A percentile compares a stretch with the other conserved stretches of the same genome.
These are phyloP conservation scores for Eremothecium cymbalariae DNA, from an alignment of 1,139 yeast genomes.

Conservation along the genomic window DNA sequence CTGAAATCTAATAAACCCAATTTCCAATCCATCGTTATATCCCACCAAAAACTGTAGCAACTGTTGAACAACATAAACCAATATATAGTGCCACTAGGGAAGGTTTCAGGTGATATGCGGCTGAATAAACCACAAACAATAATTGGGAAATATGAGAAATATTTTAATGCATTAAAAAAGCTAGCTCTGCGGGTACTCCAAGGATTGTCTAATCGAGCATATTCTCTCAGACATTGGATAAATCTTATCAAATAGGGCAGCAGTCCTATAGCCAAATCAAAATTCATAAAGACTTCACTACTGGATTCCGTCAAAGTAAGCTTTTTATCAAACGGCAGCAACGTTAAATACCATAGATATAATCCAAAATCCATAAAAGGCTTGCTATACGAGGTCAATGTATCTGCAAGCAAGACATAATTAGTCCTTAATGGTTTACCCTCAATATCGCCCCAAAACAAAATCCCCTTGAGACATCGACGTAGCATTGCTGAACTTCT, in stretches of 20 bases:
- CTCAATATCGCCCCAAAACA: slow-evolving; percentile 39
- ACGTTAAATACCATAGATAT: slow-evolving; percentile 35
- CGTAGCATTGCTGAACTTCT: slow-evolving; percentile 32
- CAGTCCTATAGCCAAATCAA: slow-evolving; percentile 37
- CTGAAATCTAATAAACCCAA: slow-evolving; percentile 43
- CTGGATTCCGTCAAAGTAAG: not conserved
- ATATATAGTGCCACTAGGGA: slow-evolving; percentile 11
- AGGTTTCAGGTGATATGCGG: slow-evolving; percentile 18
- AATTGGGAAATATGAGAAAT: slow-evolving; percentile 63
- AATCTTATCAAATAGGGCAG: slow-evolving; percentile 67
- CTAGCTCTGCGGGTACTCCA: slow-evolving; percentile 35
- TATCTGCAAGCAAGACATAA: slow-evolving; percentile 74
- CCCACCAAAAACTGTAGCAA: slow-evolving; percentile 79
- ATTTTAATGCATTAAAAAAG: slow-evolving; percentile 64
- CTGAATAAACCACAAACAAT: slow-evolving; percentile 33
- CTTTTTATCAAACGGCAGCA: slow-evolving; percentile 6
- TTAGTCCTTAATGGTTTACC: slow-evolving; percentile 61
- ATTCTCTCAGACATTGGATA: slow-evolving; percentile 74
- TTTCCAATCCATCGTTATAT: slow-evolving; percentile 82
- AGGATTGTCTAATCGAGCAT: slow-evolving; percentile 35
- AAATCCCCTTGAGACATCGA: slow-evolving; percentile 39
- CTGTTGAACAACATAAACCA: slow-evolving; percentile 46
- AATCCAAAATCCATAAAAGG: slow-evolving; percentile 63
- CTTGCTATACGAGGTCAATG: slow-evolving; percentile 69
- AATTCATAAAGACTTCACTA: slow-evolving; percentile 9